Evolutionary conservation across 805 yeast species (phyloP).

Genomic region (Lachancea nothofagi): DNA sequence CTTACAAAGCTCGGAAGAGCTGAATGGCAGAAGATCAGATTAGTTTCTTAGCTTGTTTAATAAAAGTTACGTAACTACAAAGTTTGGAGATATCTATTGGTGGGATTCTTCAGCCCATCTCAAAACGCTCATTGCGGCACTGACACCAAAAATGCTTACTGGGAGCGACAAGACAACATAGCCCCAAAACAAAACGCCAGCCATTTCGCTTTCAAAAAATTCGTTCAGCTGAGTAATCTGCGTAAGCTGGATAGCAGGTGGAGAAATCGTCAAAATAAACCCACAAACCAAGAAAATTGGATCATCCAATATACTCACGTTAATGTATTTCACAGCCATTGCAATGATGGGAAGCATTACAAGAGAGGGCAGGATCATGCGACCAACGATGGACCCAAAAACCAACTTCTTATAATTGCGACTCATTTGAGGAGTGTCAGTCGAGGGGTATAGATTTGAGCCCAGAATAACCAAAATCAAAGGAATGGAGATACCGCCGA

Average conservation of each 20-base stretch:
- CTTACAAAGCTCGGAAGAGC: too few species aligned
- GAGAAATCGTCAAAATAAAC: constrained; percentile 67
- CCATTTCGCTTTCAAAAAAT: constrained; percentile 75
- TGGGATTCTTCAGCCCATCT: constrained; percentile 35
- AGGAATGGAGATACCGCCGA: constrained; percentile 75
- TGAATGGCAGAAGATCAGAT: too few species aligned
- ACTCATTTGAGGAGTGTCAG: constrained; percentile 62
- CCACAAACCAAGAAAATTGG: constrained; percentile 76
- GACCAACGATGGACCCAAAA: constrained; percentile 61
- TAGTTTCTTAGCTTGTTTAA: too few species aligned
- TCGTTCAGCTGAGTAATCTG: constrained; percentile 76
- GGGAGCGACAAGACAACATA: constrained; percentile 72
- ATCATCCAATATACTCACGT: constrained; percentile 67
- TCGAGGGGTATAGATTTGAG: constrained; percentile 66
- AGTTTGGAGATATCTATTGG: not conserved
- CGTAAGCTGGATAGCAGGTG: constrained; percentile 79
- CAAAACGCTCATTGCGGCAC: constrained; percentile 49
- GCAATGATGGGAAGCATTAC: constrained; percentile 64
- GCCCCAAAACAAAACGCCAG: constrained; percentile 78
- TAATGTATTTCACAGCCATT: constrained; percentile 54
- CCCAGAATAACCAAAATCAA: constrained; percentile 71
- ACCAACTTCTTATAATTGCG: constrained; percentile 58
- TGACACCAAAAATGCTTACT: constrained; percentile 66
- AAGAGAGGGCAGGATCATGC: constrained; percentile 74
- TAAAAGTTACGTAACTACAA: too few species aligned